These are phyloP conservation scores for Vanrija pseudolonga DNA, from an alignment of 1,284 basidiomycete species.

Conservation along the genomic window DNA sequence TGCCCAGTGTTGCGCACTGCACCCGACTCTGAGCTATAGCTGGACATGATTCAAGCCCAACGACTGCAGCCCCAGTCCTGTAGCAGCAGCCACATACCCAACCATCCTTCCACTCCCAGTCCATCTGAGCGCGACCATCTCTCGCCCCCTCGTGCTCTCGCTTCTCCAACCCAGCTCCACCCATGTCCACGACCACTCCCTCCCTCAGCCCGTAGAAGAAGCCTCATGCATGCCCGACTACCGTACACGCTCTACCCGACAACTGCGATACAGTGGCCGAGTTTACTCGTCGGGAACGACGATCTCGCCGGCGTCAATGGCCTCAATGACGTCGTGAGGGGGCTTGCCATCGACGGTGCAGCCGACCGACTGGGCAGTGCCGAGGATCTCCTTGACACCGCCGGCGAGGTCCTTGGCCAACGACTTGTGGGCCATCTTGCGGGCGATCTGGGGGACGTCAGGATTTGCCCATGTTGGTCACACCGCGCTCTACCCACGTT, in stretches of 20 bases:
- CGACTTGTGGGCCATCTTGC: conserved; percentile 95
- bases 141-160: no score
- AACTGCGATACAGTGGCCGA: not conserved
- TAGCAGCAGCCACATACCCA: no score
- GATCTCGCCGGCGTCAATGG: conserved; percentile 90
- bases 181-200: not conserved
- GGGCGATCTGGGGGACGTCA: conserved; percentile 49
- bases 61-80: no score
- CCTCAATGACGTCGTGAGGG: conserved; percentile 93
- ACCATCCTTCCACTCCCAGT: no score
- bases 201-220: conserved; percentile 1
- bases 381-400: conserved; percentile 90
- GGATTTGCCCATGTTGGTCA: not conserved
- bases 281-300: conserved; percentile 90
- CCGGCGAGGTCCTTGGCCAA: conserved; percentile 87
- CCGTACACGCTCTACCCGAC: conserved; percentile 14
- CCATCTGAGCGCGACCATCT: no score
- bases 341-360: conserved; percentile 94
- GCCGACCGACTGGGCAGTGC: conserved; percentile 86
- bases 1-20: no score
- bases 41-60: no score
- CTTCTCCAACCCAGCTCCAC: no score
- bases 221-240: conserved; percentile 27
- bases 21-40: no score
- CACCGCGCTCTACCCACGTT: conserved; percentile 57